Percentiles rank a stretch among this genome's conserved stretches.
phyloP scores from a whole-genome alignment of 1,284 basidiomycete genomes.

The Apiotrichum akiyoshidainum region DNA sequence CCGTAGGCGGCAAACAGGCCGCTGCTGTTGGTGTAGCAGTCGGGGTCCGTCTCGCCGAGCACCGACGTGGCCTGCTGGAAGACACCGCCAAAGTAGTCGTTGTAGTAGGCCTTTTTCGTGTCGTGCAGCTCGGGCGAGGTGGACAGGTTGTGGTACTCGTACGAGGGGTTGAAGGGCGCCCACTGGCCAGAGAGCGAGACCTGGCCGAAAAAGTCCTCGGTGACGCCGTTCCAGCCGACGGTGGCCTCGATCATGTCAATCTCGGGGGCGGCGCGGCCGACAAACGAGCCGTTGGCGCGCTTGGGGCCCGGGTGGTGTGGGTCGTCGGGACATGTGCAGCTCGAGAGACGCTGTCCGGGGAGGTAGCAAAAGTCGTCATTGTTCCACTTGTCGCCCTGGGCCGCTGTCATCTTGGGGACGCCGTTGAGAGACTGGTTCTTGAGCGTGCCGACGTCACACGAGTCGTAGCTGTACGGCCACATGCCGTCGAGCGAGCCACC shows the following conservation, averaged over 20 bases:
- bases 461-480: constrained; percentile 57
- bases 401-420: constrained; percentile 28
- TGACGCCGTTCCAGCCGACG: constrained; percentile 21
- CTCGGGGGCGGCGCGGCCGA: constrained; percentile 80
- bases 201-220: not conserved
- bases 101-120: constrained; percentile 58
- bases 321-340: constrained; percentile 71
- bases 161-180: constrained; percentile 48
- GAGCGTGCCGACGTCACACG: constrained; percentile 58
- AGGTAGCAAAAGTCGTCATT: constrained; percentile 57
- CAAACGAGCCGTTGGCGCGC: constrained; percentile 63
- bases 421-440: constrained; percentile 55
- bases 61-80: constrained; percentile 61
- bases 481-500: constrained; percentile 49
- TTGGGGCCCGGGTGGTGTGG: constrained; percentile 74
- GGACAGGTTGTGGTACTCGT: constrained; percentile 35
- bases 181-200: constrained; percentile 49
- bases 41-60: constrained; percentile 48
- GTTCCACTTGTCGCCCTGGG: constrained; percentile 41
- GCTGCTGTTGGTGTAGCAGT: constrained; percentile 49
- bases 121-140: constrained; percentile 47
- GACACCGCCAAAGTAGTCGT: constrained; percentile 58
- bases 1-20: constrained; percentile 60
- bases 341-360: constrained; percentile 74
- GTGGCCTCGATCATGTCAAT: constrained; percentile 78